These are phyloP conservation scores for Aspergillus niger DNA, from an alignment of 2,329 filamentous ascomycete genomes.

Conservation along the genomic window DNA sequence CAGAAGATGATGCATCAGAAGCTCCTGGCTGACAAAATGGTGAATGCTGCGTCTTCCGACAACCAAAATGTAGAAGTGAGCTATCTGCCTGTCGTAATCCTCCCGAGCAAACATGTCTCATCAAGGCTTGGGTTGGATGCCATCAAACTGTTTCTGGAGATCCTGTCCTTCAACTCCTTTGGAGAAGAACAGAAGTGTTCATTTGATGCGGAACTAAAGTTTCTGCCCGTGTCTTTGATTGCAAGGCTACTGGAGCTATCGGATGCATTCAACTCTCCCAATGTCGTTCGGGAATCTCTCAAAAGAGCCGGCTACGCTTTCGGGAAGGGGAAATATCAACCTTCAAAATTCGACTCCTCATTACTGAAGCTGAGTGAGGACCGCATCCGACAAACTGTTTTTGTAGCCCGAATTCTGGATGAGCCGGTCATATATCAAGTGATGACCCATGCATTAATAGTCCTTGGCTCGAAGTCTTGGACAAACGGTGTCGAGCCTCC, in stretches of 20 bases:
- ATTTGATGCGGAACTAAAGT: constrained; percentile 30
- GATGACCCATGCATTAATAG: constrained; percentile 38
- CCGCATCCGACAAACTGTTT: constrained; percentile 42
- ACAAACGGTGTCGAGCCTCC: constrained; percentile 30
- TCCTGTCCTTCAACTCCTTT: constrained; percentile 32
- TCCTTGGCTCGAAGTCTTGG: constrained; percentile 43
- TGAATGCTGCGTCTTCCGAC: not conserved
- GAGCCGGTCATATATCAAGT: constrained; percentile 30
- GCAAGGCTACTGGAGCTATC: constrained; percentile 36
- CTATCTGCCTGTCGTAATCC: constrained; percentile 30
- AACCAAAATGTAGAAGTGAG: not conserved
- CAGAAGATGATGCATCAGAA: constrained; percentile 24
- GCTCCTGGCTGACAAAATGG: not conserved
- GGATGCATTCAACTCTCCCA: constrained; percentile 38
- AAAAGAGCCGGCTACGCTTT: constrained; percentile 31
- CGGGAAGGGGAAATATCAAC: constrained; percentile 30
- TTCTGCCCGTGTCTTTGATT: constrained; percentile 34
- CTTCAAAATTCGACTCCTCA: constrained; percentile 27
- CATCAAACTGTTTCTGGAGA: constrained; percentile 37
- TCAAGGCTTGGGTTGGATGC: constrained; percentile 33
- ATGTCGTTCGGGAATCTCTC: constrained; percentile 27
- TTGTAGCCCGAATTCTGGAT: constrained; percentile 38
- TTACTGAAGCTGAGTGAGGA: constrained; percentile 40
- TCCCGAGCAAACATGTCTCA: constrained; percentile 31
- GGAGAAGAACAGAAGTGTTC: constrained; percentile 19